Conservation (phyloP, 345 rosid genomes). For the Brassica cretica region DNA sequence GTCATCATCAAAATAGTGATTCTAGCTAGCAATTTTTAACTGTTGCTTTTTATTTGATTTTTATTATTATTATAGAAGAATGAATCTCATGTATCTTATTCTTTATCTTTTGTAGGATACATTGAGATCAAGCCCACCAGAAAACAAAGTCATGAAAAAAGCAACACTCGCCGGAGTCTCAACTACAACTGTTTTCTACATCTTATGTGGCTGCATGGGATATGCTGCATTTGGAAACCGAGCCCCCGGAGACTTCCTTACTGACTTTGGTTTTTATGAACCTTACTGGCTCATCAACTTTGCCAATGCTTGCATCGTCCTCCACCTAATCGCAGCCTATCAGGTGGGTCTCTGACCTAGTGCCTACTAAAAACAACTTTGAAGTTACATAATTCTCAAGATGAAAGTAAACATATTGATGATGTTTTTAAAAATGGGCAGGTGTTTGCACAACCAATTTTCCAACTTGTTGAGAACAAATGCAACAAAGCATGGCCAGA, state of each 20-base stretch:
- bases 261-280: constrained; percentile 85
- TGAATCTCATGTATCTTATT: background rate
- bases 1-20: background rate
- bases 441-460: constrained; percentile 77
- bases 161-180: constrained; percentile 54
- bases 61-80: background rate
- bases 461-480: constrained; percentile 54
- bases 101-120: constrained; percentile 48
- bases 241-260: constrained; percentile 88
- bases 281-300: constrained; percentile 85
- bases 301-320: constrained; percentile 77
- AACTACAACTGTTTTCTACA: constrained; percentile 70
- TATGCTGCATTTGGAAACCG: constrained; percentile 83
- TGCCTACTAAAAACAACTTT: background rate
- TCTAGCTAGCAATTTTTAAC: background rate
- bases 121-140: constrained; percentile 64
- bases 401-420: background rate
- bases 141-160: constrained; percentile 65
- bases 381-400: background rate
- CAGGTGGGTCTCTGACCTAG: constrained; percentile 45
- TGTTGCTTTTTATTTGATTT: background rate
- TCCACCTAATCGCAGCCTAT: constrained; percentile 83
- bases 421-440: constrained; percentile 27
- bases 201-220: constrained; percentile 72
- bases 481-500: constrained; percentile 58